A percentile compares a stretch with the other conserved stretches of the same genome.
These are phyloP conservation scores for Phaeosphaeria sp. DNA, from an alignment of 2,329 filamentous ascomycete species.

Conservation along the genomic window DNA sequence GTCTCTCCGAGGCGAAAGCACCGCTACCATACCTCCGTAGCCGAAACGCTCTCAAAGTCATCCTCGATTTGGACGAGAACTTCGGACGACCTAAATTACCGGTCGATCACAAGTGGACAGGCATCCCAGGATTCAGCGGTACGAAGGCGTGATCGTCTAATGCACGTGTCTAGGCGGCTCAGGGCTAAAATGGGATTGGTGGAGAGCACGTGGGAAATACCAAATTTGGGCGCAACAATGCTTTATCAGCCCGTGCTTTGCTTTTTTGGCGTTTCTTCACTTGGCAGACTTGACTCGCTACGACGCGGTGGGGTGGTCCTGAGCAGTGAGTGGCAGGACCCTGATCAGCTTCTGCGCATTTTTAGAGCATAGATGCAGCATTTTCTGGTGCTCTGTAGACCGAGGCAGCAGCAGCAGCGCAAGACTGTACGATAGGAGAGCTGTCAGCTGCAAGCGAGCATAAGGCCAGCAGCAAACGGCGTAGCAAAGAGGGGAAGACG, in stretches of 20 bases:
- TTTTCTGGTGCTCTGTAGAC: conserved; percentile 18
- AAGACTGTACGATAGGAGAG: conserved; percentile 32
- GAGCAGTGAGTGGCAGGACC: conserved; percentile 13
- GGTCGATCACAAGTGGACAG: conserved; percentile 42
- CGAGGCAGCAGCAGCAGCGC: conserved; percentile 18
- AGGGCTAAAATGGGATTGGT: conserved; percentile 44
- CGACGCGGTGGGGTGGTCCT: conserved; percentile 21
- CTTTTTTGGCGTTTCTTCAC: conserved; percentile 33
- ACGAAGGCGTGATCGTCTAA: conserved; percentile 30
- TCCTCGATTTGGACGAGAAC: conserved; percentile 91
- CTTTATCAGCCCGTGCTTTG: conserved; percentile 34
- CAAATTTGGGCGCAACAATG: conserved; percentile 27
- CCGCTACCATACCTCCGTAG: conserved; percentile 74
- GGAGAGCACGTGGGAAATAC: conserved; percentile 22
- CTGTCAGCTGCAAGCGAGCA: conserved; percentile 7
- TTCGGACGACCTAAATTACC: conserved; percentile 78
- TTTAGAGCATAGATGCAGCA: conserved; percentile 16
- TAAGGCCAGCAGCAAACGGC: conserved; percentile 4
- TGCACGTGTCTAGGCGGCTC: conserved; percentile 18
- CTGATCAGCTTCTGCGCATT: conserved; percentile 17
- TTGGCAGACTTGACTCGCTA: conserved; percentile 22
- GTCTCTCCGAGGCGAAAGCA: conserved; percentile 68
- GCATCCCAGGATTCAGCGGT: conserved; percentile 47
- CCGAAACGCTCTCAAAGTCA: conserved; percentile 92
- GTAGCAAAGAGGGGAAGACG: conserved; percentile 6